Conservation (phyloP, 1,139 yeast genomes). For the Suhomyces coccinellae region DNA sequence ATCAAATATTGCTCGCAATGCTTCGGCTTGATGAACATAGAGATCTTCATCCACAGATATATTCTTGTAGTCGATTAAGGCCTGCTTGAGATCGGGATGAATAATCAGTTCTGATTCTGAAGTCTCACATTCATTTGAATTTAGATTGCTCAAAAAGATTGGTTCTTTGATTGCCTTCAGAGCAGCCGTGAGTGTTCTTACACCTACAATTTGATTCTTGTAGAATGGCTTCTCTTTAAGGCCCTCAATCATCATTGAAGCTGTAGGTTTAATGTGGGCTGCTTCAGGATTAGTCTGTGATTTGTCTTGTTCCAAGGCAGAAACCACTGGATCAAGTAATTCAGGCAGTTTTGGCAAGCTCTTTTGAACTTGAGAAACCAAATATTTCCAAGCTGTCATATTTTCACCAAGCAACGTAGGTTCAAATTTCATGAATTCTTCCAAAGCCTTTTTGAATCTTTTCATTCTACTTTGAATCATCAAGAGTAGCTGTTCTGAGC, state of each 20-base stretch:
- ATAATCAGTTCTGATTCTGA: constrained; percentile 16
- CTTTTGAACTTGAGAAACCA: background rate
- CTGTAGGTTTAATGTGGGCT: constrained; percentile 18
- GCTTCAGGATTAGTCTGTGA: constrained; percentile 17
- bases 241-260: constrained; percentile 43
- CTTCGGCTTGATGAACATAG: constrained; percentile 81
- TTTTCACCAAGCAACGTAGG: background rate
- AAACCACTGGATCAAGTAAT: constrained; percentile 36
- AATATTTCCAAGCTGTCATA: background rate
- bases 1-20: constrained; percentile 55
- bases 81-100: constrained; percentile 48
- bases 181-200: constrained; percentile 27
- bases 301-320: constrained; percentile 6
- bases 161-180: constrained; percentile 18
- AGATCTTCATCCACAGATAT: constrained; percentile 49
- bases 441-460: constrained; percentile 39
- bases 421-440: background rate
- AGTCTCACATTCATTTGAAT: background rate
- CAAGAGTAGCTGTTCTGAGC: constrained; percentile 46
- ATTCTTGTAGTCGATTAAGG: constrained; percentile 50
- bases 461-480: constrained; percentile 60
- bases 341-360: constrained; percentile 48
- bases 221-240: constrained; percentile 52
- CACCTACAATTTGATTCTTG: constrained; percentile 57
- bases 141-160: constrained; percentile 15